Base-by-base conservation (phyloP, 495 filamentous ascomycete genomes). In the Lophiostoma macrostomum region DNA sequence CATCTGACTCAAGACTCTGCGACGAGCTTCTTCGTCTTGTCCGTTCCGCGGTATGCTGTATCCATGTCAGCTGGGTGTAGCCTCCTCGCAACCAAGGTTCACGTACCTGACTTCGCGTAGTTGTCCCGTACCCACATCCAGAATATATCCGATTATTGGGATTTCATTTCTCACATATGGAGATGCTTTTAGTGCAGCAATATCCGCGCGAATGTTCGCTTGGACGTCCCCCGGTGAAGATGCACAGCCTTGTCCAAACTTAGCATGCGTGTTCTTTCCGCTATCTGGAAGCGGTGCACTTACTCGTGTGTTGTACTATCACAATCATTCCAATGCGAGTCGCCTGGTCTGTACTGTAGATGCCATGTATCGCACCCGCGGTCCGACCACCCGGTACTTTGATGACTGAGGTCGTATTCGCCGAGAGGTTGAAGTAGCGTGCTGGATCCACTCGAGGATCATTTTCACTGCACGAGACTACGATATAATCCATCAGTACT, bases 311-410 rank as follows among this genome's bases (percentile, higher is more conserved):
- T 22, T 64, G 60, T 18, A 64, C 57, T 7, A 67, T 58, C n/a
- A 71, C 53, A 16, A 69, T 62, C 22, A 63, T 69, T 19, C 57
- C 61, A 6, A 61, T 58, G 1, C 45, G 24, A 6, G 47, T 60
- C 11, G 65, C 50, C 11, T 67, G 58, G 13, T 69, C 60, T 28
- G 69, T 52, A 25, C 56, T 43, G 13, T 65, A 44, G 23, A 67
- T 14, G 30, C 58, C 47, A 32, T 65, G 38, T 28, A 71, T 53
- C 2, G 64, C 65, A 22, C 65, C 63, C 7, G 50, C 39, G 16
- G 60, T 60, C 20, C 68, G 50, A 1, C 68, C 68, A 3, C 68
- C 68, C 10, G 64, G 58, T 32, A 66, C 67, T 16, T 62, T 59
- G 22, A 71, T 44, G 30, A 71, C 66, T 0, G 60, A 60, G 22